These are phyloP conservation scores for Pterulicium gracile DNA, from an alignment of 1,284 basidiomycete genomes.

Conservation along the genomic window DNA sequence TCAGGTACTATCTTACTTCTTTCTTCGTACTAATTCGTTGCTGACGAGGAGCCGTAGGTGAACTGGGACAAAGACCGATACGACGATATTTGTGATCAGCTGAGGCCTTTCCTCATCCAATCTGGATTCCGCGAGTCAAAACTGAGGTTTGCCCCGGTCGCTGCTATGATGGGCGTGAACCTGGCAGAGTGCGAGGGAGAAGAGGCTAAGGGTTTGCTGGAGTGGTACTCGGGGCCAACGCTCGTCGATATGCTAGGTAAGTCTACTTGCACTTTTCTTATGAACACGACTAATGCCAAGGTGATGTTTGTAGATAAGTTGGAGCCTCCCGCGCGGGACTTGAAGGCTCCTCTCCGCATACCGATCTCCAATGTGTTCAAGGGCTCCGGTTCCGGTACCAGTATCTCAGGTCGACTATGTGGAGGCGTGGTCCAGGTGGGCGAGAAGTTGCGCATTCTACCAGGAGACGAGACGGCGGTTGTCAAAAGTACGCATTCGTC, in stretches of 20 bases:
- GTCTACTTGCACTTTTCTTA: slow-evolving; percentile 7
- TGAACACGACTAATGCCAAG: slow-evolving; percentile 3
- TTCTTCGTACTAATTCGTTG: neutral
- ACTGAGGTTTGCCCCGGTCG: slow-evolving; percentile 82
- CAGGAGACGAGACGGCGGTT: slow-evolving; percentile 83
- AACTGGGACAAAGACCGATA: slow-evolving; percentile 78
- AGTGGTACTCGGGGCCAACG: slow-evolving; percentile 85
- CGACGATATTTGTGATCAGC: slow-evolving; percentile 67
- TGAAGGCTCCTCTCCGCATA: slow-evolving; percentile 72
- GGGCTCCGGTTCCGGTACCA: slow-evolving; percentile 73
- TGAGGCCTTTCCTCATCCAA: slow-evolving; percentile 78
- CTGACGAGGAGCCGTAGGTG: slow-evolving; percentile 40
- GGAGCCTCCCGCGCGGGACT: slow-evolving; percentile 72
- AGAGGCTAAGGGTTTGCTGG: slow-evolving; percentile 35
- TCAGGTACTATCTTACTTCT: slow-evolving; percentile 36
- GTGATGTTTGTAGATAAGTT: slow-evolving; percentile 48
- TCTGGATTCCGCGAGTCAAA: slow-evolving; percentile 79
- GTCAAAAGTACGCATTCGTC: slow-evolving; percentile 55
- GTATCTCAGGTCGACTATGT: slow-evolving; percentile 80
- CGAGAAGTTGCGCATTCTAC: slow-evolving; percentile 77
- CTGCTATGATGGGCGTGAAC: slow-evolving; percentile 86
- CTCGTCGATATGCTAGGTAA: slow-evolving; percentile 80
- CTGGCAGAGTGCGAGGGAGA: slow-evolving; percentile 44
- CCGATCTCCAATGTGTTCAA: slow-evolving; percentile 96
- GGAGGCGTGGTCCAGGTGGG: slow-evolving; percentile 89